Evolutionary conservation across 2,329 filamentous ascomycete genomes (phyloP), one percentile per base, ranked within the genome.

Genomic region (Claviceps maximensis): DNA sequence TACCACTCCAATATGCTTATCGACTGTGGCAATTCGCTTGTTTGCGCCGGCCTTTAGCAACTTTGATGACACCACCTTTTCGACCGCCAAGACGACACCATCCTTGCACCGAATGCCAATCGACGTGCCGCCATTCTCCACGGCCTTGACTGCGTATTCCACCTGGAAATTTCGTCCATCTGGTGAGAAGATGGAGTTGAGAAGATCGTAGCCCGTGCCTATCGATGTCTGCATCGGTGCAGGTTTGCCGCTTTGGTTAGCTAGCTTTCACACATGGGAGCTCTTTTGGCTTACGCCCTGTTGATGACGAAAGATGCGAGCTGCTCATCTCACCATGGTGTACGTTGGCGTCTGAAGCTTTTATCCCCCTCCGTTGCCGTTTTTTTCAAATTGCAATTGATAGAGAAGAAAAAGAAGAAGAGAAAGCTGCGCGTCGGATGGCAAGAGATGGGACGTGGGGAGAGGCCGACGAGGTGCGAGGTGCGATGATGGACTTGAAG

Each of bases 141-240:
- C 93, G 53, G 93, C 93, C 78, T 98, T 98, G 63, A 94, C 86
- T 61, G 93, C 93, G 71, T 98, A 98, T 79, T 98, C 93, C 71
- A 94, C 89, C 74, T 98, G 93, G 73, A 98, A 98, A 73, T 98
- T 98, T 63, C 93, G 87, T 68, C 93, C 93, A 75, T 98, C 93
- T 60, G 93, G 93, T 49, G 93, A 97, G 79, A 97, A 98, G 77
- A 97, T 94, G 67, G 93, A 97, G 81, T 98, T 98, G 70, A 89
- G 89, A 65, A 98, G 86, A 82, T 98, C 93, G 76, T 98, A 98
- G 67, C 93, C 93, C 65, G 93, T 98, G 69, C 93, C 93, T 86
- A 98, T 98, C 68, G 93, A 98, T 67, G 93, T 98, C 93, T 98
- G 62, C 40, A 36, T 29, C 8, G n/a, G 45, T 25, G 51, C 17